Conservation (phyloP, 2,329 filamentous ascomycete species). For the Pyricularia sp. region DNA sequence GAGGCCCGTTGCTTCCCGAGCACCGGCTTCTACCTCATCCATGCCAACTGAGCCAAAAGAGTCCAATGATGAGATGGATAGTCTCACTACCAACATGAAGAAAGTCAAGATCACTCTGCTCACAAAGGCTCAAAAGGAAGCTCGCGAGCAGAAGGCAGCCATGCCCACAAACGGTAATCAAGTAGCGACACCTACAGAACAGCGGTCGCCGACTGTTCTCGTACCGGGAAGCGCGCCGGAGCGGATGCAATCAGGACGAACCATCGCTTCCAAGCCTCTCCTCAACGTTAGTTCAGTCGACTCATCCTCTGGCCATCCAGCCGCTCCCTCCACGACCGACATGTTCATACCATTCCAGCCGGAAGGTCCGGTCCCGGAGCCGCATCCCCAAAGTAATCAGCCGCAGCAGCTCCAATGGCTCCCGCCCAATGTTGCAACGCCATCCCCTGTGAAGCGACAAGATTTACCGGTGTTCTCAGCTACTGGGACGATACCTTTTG, state of each 20-base stretch:
- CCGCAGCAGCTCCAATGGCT: slow-evolving; percentile 39
- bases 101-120: slow-evolving; percentile 54
- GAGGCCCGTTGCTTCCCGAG: slow-evolving; percentile 7
- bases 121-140: slow-evolving; percentile 48
- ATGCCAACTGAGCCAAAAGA: slow-evolving; percentile 1
- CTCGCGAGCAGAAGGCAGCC: slow-evolving; percentile 24
- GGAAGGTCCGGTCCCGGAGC: slow-evolving; percentile 35
- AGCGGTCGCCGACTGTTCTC: background rate
- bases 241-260: background rate
- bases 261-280: background rate
- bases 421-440: slow-evolving; percentile 34
- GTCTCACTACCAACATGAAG: slow-evolving; percentile 48
- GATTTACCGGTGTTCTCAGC: slow-evolving; percentile 28
- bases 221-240: background rate
- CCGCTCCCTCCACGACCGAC: slow-evolving; percentile 17
- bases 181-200: background rate
- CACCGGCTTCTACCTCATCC: slow-evolving; percentile 7
- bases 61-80: slow-evolving; percentile 36
- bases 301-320: background rate
- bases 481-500: slow-evolving; percentile 40
- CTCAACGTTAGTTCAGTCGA: background rate
- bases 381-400: slow-evolving; percentile 24
- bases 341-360: slow-evolving; percentile 47
- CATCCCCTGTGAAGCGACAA: slow-evolving; percentile 25
- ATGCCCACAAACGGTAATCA: background rate